phyloP scores from a whole-genome alignment of 2,329 filamentous ascomycete genomes.

The Penicillium oxalicum region DNA sequence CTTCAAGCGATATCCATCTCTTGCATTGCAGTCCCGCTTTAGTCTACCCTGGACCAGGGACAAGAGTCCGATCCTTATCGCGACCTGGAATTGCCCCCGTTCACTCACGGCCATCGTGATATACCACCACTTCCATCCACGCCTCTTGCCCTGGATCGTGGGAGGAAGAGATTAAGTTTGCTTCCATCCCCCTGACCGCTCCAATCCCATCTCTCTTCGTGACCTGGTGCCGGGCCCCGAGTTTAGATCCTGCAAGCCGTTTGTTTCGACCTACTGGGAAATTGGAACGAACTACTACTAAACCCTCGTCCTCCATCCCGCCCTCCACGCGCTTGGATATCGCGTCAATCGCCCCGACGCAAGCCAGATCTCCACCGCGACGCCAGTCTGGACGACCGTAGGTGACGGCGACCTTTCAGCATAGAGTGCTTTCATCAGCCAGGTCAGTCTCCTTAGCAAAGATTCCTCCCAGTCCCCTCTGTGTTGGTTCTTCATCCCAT shows the following conservation, averaged over 20 bases:
- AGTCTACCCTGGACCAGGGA: too few species aligned
- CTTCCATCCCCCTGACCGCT: not conserved
- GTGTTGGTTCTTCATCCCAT: not conserved
- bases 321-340: not conserved
- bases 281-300: not conserved
- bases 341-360: constrained; percentile 5
- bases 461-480: too few species aligned
- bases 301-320: constrained; percentile 9
- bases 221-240: constrained; percentile 18
- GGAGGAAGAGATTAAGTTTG: not conserved
- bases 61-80: too few species aligned
- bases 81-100: too few species aligned
- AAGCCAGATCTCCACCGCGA: not conserved
- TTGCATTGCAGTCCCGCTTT: too few species aligned
- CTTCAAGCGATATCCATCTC: too few species aligned
- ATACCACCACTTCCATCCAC: too few species aligned
- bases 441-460: not conserved
- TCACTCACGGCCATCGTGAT: too few species aligned
- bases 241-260: constrained; percentile 37
- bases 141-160: too few species aligned
- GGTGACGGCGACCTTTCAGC: not conserved
- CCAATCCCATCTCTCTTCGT: constrained; percentile 5
- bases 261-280: constrained; percentile 8
- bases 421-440: not conserved
- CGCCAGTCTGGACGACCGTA: not conserved